A percentile compares a stretch with the other conserved stretches of the same genome.
These are phyloP conservation scores for Coemansia sp. DNA, from an alignment of 192 early-diverging fungal species.

Conservation along the genomic window DNA sequence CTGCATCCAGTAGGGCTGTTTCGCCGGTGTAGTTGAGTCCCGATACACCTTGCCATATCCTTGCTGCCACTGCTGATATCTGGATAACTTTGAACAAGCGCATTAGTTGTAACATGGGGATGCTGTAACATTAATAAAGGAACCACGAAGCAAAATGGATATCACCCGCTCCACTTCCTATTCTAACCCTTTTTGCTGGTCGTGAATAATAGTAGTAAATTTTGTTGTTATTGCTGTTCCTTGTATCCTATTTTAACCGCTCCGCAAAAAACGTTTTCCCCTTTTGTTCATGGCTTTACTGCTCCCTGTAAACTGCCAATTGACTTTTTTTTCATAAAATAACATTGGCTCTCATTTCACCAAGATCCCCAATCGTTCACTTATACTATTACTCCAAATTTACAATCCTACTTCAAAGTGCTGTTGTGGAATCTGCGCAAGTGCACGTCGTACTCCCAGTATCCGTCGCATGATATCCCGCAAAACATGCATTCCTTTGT, in stretches of 20 bases:
- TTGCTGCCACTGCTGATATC: background rate
- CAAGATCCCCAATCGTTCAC: background rate
- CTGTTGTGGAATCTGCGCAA: background rate
- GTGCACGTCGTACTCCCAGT: background rate
- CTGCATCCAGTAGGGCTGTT: constrained; percentile 45
- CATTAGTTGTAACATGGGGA: background rate
- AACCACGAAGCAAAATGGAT: too few species aligned
- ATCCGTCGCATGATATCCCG: background rate
- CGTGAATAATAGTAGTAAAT: too few species aligned
- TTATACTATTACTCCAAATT: background rate
- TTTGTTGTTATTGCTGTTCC: too few species aligned
- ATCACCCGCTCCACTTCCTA: too few species aligned
- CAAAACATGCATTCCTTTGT: background rate
- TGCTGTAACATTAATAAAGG: too few species aligned
- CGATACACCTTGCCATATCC: background rate
- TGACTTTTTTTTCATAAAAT: too few species aligned
- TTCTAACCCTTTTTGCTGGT: too few species aligned
- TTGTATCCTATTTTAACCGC: too few species aligned
- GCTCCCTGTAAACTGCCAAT: too few species aligned
- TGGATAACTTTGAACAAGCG: background rate
- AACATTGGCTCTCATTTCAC: too few species aligned
- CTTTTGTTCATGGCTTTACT: too few species aligned
- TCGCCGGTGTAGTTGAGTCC: constrained; percentile 48
- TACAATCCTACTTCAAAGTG: background rate
- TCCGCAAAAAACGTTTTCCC: too few species aligned